Percentiles rank a stretch among this genome's conserved stretches.
Evolutionary conservation across 2,329 filamentous ascomycete genomes (phyloP).

Genomic region (Xylaria sp.): DNA sequence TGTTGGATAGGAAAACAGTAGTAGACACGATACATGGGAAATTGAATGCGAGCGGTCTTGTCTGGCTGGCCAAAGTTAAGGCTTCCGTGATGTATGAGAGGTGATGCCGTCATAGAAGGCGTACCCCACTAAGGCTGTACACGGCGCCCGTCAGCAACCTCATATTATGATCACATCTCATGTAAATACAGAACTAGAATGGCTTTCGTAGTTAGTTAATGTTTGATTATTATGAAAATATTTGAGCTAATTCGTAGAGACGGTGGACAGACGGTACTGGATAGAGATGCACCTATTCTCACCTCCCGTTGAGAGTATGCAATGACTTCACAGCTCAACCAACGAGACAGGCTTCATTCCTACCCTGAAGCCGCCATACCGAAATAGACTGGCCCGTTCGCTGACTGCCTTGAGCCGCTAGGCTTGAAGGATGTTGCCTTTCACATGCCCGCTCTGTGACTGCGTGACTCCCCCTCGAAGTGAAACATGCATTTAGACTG

Average conservation of each 20-base stretch:
- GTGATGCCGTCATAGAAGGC: slow-evolving; percentile 10
- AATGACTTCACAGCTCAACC: background rate
- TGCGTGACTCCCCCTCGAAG: background rate
- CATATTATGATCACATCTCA: slow-evolving; percentile 1
- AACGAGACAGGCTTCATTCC: background rate
- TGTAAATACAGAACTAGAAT: background rate
- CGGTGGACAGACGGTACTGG: background rate
- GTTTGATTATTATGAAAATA: background rate
- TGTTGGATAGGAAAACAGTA: background rate
- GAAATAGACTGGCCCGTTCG: background rate
- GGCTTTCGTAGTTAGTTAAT: background rate
- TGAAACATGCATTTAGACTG: background rate
- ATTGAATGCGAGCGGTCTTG: background rate
- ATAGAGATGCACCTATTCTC: background rate
- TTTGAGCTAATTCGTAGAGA: background rate
- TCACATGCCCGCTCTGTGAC: background rate
- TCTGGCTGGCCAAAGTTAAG: background rate
- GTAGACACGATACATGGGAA: background rate
- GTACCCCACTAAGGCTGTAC: background rate
- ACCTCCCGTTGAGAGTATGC: background rate
- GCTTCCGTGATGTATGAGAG: slow-evolving; percentile 8
- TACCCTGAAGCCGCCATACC: too few relatives aligned
- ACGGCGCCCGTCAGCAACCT: background rate
- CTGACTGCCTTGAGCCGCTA: background rate
- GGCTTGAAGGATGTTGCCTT: background rate